A percentile compares a stretch with the other conserved stretches of the same genome.
Conservation (phyloP, 2,329 filamentous ascomycete species). For the Aspergillus pseudoviridinutans region DNA sequence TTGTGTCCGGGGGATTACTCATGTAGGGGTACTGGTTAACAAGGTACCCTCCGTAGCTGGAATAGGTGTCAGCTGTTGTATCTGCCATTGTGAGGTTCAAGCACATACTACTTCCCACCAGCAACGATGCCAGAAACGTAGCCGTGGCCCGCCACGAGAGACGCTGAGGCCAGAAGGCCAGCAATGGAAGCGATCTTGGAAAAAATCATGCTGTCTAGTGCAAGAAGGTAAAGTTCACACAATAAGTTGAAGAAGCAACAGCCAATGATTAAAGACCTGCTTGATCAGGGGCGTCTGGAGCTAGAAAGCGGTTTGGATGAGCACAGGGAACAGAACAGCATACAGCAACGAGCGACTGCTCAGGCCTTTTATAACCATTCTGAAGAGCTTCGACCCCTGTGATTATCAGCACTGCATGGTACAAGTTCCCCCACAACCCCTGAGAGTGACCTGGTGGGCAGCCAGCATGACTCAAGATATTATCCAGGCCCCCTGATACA, state of each 20-base stretch:
- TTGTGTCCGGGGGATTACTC: conserved; percentile 36
- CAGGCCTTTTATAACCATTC: conserved; percentile 12
- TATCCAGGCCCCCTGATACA: background rate
- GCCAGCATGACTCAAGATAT: background rate
- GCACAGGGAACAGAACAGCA: background rate
- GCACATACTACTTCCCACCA: conserved; percentile 24
- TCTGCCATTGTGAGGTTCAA: background rate
- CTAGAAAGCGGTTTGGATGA: background rate
- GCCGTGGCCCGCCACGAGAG: conserved; percentile 34
- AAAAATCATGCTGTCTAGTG: conserved; percentile 18
- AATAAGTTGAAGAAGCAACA: conserved; percentile 7
- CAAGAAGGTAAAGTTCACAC: background rate
- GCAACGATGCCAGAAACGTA: conserved; percentile 29
- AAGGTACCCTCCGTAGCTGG: conserved; percentile 39
- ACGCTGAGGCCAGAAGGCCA: conserved; percentile 24
- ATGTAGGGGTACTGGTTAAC: conserved; percentile 29
- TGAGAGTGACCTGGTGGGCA: background rate
- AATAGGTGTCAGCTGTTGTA: conserved; percentile 22
- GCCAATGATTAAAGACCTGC: conserved; percentile 12
- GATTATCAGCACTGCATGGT: background rate
- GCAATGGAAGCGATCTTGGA: conserved; percentile 22
- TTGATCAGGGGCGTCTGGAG: conserved; percentile 7
- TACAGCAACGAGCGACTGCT: background rate
- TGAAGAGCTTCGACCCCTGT: background rate
- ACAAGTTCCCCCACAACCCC: background rate